Evolutionary conservation across 2,329 filamentous ascomycete species (phyloP), one percentile per base, ranked within the genome.

Genomic region (Microdochium trichocladiopsis): DNA sequence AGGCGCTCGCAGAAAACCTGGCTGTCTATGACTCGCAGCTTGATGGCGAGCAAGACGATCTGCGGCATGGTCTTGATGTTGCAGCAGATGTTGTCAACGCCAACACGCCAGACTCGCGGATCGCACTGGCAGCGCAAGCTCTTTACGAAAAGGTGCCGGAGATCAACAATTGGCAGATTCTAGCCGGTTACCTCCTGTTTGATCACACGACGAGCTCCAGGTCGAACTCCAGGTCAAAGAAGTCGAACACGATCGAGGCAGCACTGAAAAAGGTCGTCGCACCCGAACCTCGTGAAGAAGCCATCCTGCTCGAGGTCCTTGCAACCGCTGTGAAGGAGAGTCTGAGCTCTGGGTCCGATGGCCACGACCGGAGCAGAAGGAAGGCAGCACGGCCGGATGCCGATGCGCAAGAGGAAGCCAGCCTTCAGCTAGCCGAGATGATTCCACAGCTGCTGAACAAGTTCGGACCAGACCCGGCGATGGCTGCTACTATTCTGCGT

Each of bases 401-500:
- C 5, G 88, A 92, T 54, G 79, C 84, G 24, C 87, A 90, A 56
- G 91, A 96, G 61, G 84, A 87, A 49, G 85, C 88, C 33, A 90
- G 90, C 2, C 78, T 91, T 48, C 83, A 87, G 59, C 77, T 99
- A 36, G 89, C 90, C 9, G 76, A 80, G 36, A 77, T 88, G 14
- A 93, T 97, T 51, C 94, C 94, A 1, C 85, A 83, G 57, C 80
- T 99, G 2, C 75, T 99, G 50, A 96, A 87, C 69, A 97, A 96
- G 65, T 99, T 91, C 61, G 93, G 94, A 4, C 89, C 92, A n/a
- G 81, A 88, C 25, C 88, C 94, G 16, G 85, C 88, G 61, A 92
- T 93, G 23, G 91, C 92, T 2, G 88, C 90, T 10, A 83, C 88
- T 23, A 91, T 96, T 47, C 77, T 99, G 23, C 84, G 90, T 28